These are phyloP conservation scores for Iris pallida DNA, from an alignment of 116 monocot species.

Conservation along the genomic window DNA sequence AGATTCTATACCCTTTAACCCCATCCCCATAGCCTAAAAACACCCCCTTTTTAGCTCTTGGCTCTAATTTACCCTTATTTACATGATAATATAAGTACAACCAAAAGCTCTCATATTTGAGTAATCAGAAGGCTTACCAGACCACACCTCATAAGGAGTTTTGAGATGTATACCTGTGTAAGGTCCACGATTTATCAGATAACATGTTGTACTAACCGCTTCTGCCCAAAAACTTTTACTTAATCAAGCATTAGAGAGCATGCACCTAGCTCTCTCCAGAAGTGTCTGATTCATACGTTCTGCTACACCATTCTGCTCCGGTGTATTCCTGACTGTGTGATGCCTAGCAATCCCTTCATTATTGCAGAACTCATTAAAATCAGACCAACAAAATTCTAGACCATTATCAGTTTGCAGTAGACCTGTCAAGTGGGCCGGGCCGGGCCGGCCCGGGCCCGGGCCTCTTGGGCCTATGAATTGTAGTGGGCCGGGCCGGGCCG, in stretches of 20 bases:
- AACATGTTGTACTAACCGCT: constrained; percentile 1
- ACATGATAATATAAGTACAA: constrained; percentile 4
- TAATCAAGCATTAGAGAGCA: constrained; percentile 5
- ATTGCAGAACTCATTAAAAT: constrained; percentile 11
- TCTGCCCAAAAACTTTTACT: neutral
- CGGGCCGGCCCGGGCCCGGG: too few species aligned
- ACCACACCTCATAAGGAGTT: neutral
- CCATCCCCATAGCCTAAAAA: constrained; percentile 1
- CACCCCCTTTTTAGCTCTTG: neutral
- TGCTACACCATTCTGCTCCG: constrained; percentile 5
- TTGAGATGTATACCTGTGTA: neutral
- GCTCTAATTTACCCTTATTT: constrained; percentile 9
- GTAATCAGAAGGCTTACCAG: constrained; percentile 4
- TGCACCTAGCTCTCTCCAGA: neutral
- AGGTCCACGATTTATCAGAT: neutral
- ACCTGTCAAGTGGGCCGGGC: too few species aligned
- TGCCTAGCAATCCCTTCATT: constrained; percentile 8
- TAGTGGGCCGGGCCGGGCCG: too few species aligned
- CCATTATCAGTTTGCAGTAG: constrained; percentile 8
- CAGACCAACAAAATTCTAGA: neutral
- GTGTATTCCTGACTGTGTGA: constrained; percentile 7
- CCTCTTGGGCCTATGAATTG: too few species aligned
- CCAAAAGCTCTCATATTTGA: neutral
- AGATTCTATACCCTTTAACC: constrained; percentile 8
- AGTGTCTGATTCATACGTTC: neutral